Evolutionary conservation across 164 flowering plant genomes (phyloP).

Genomic region (Paratinospora sagittata): DNA sequence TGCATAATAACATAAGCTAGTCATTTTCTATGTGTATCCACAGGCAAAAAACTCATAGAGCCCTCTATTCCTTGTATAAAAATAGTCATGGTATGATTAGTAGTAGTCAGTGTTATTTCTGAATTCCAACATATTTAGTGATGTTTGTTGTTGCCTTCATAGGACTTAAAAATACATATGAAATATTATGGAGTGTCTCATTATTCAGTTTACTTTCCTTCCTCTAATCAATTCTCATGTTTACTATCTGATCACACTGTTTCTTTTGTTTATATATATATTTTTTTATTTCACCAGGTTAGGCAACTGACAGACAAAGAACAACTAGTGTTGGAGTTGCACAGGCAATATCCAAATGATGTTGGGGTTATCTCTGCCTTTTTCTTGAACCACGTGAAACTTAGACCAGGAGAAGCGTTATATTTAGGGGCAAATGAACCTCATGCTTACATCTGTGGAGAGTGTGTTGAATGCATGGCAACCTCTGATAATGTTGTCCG

Average conservation of each 20-base stretch:
- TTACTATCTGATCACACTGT: background rate
- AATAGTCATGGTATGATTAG: background rate
- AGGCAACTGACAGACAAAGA: constrained; percentile 75
- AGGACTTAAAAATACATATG: background rate
- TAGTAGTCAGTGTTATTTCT: background rate
- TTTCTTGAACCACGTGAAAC: constrained; percentile 71
- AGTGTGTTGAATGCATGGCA: constrained; percentile 93
- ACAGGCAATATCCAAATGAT: constrained; percentile 78
- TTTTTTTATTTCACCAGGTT: constrained; percentile 31
- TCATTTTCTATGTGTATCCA: too few relatives aligned
- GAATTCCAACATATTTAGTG: background rate
- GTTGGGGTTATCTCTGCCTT: constrained; percentile 81
- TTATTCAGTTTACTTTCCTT: too few relatives aligned
- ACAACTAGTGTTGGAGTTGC: constrained; percentile 51
- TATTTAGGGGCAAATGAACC: constrained; percentile 88
- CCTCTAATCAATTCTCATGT: too few relatives aligned
- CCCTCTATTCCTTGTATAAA: background rate
- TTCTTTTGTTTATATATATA: background rate
- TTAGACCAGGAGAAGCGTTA: constrained; percentile 85
- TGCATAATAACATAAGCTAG: too few relatives aligned
- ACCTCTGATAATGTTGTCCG: constrained; percentile 96
- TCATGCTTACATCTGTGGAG: constrained; percentile 83
- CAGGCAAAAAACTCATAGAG: background rate
- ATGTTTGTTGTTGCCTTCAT: background rate
- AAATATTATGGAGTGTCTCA: background rate